Evolutionary conservation across 441 rosid species (phyloP).

Genomic region (Melastoma candidum): DNA sequence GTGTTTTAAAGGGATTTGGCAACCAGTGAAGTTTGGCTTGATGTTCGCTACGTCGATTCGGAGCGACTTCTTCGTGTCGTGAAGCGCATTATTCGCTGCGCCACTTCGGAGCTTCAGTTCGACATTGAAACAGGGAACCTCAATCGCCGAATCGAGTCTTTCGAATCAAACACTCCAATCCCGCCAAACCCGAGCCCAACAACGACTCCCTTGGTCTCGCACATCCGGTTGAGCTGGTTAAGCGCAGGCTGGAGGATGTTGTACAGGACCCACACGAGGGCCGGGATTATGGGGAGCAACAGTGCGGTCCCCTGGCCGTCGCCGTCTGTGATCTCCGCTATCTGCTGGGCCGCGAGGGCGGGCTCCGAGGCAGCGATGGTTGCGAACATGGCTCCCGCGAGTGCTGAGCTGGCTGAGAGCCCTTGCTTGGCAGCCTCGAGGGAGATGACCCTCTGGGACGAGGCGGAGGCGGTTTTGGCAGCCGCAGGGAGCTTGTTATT

Average conservation of each 20-base stretch:
- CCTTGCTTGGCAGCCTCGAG: neutral
- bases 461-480: neutral
- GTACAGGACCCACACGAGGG: slow-evolving; percentile 84
- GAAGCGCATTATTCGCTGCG: slow-evolving; percentile 39
- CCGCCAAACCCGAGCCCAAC: slow-evolving; percentile 72
- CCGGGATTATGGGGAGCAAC: slow-evolving; percentile 69
- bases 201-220: slow-evolving; percentile 46
- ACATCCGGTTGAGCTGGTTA: slow-evolving; percentile 74
- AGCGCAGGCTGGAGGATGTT: slow-evolving; percentile 91
- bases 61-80: slow-evolving; percentile 41
- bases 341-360: slow-evolving; percentile 75
- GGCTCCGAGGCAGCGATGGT: slow-evolving; percentile 56
- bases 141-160: slow-evolving; percentile 29
- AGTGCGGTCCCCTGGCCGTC: slow-evolving; percentile 85
- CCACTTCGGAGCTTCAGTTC: slow-evolving; percentile 25
- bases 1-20: no score
- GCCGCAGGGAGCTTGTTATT: slow-evolving; percentile 4
- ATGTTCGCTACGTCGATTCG: slow-evolving; percentile 57
- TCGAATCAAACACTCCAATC: slow-evolving; percentile 42
- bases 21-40: slow-evolving; percentile 8
- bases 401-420: slow-evolving; percentile 25
- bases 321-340: slow-evolving; percentile 62
- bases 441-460: slow-evolving; percentile 7
- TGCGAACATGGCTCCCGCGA: slow-evolving; percentile 77
- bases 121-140: slow-evolving; percentile 18